A percentile compares a stretch with the other conserved stretches of the same genome.
phyloP scores from a whole-genome alignment of 768 basidiomycete species.

The Suillus spraguei region DNA sequence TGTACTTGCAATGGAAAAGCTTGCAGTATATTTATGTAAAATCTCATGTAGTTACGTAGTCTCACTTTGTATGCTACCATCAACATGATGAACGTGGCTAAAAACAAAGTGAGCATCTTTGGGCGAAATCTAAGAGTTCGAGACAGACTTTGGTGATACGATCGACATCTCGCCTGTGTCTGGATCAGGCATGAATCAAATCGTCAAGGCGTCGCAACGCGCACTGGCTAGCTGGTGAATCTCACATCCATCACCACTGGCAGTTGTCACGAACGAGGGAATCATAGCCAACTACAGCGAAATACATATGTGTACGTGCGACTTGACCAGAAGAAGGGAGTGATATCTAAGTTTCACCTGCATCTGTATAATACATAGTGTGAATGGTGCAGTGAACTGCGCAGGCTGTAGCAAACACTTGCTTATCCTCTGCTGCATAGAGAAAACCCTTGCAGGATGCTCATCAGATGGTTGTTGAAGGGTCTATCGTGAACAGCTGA shows the following conservation, averaged over 20 bases:
- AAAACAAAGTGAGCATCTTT: neutral
- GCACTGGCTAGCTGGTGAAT: neutral
- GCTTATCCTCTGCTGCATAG: neutral
- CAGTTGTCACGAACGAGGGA: too few species aligned
- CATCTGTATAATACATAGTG: neutral
- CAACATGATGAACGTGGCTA: neutral
- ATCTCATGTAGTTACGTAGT: neutral
- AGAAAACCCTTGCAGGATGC: neutral
- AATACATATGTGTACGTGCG: neutral
- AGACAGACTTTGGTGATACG: neutral
- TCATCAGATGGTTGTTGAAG: neutral
- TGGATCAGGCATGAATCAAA: neutral
- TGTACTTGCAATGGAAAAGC: neutral
- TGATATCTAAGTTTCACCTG: neutral
- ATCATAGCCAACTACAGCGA: too few species aligned
- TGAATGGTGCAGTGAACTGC: neutral
- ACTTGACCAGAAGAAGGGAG: neutral
- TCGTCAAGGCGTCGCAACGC: neutral
- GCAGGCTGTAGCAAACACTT: neutral
- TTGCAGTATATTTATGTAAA: neutral
- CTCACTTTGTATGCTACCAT: neutral
- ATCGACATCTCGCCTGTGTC: neutral
- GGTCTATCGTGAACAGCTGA: neutral
- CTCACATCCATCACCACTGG: neutral
- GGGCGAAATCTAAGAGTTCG: neutral